Base-by-base conservation (phyloP, 176 grass and related monocot species). In the Aegilops bicornis region DNA sequence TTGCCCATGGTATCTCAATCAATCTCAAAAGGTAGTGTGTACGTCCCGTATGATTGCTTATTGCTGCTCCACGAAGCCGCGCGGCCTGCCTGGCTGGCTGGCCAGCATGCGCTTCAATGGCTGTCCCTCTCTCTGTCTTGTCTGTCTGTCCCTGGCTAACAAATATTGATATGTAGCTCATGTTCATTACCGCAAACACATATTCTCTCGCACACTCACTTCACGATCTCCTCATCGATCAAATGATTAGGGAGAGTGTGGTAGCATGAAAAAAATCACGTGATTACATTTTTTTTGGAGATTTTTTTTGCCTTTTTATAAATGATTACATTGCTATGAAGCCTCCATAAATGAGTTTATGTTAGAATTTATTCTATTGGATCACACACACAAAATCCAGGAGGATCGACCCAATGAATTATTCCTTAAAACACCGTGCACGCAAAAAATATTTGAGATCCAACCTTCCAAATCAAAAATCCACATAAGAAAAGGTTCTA, bases 41-140 rank as follows among this genome's bases (percentile, higher is more conserved):
- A 76, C 73, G 73, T 52, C 43, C 73, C 73, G 73, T 76, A 76
- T 43, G 54, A 52, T 76, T 30, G 73, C 43, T 76, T 43, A 31
- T 76, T 52, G 43, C 73, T 76, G 73, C 73, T 76, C 73, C 73
- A 20, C 73, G 10, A 52, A 76, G 73, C 17, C 48, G 24, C 19
- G 72, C 42, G 12, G 13, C 23, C 72, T 50, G 73, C 8, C 73
- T 40, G 39, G 39, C 39, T 9, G 9, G 6, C 35, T 29, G 42
- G 71, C 72, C 8, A 6, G 73, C 8, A 10, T 19, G 43, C 43
- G 19, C 15, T 76, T 52, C 43, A 52, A 52, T 52, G 73, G 43
- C 73, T 76, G 73, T 52, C 73, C 73, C 13, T 17, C 72, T 75
- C 23, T 17, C 72, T 48, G 72, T 75, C 72, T 75, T 75, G 24